These are phyloP conservation scores for Phytophthora meadii DNA, from an alignment of 352 stramenopile genomes.

Conservation along the genomic window DNA sequence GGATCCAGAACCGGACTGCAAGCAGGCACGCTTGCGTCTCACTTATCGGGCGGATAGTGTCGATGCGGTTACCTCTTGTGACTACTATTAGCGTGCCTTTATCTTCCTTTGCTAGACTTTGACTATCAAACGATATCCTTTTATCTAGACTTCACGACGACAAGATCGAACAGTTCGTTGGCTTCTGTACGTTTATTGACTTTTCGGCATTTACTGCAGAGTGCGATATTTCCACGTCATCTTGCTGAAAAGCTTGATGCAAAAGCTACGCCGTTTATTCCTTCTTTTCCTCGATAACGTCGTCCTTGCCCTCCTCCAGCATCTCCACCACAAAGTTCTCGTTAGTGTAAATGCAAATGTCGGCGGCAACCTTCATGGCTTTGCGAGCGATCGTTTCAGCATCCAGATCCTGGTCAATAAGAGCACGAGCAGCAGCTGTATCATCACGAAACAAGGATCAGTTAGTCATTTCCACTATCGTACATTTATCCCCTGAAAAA, in stretches of 20 bases:
- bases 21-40: background rate
- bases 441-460: background rate
- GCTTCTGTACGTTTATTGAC: constrained; percentile 22
- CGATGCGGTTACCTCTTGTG: constrained; percentile 5
- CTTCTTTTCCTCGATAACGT: constrained; percentile 34
- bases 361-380: constrained; percentile 96
- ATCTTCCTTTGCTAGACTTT: constrained; percentile 25
- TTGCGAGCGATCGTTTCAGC: constrained; percentile 95
- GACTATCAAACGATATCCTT: constrained; percentile 27
- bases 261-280: constrained; percentile 35
- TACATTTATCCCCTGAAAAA: constrained; percentile 3
- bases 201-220: constrained; percentile 6
- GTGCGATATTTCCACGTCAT: constrained; percentile 1
- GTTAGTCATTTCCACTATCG: too few relatives aligned
- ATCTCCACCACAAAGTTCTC: constrained; percentile 96
- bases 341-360: constrained; percentile 99
- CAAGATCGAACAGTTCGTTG: background rate
- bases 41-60: constrained; percentile 2
- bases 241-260: constrained; percentile 2
- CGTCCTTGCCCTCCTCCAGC: constrained; percentile 65
- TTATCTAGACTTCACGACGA: background rate
- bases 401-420: constrained; percentile 94
- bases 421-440: constrained; percentile 93
- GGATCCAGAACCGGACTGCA: constrained; percentile 16
- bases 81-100: constrained; percentile 22